Base-by-base conservation (phyloP, 192 early-diverging fungal species). In the Coemansia sp. region DNA sequence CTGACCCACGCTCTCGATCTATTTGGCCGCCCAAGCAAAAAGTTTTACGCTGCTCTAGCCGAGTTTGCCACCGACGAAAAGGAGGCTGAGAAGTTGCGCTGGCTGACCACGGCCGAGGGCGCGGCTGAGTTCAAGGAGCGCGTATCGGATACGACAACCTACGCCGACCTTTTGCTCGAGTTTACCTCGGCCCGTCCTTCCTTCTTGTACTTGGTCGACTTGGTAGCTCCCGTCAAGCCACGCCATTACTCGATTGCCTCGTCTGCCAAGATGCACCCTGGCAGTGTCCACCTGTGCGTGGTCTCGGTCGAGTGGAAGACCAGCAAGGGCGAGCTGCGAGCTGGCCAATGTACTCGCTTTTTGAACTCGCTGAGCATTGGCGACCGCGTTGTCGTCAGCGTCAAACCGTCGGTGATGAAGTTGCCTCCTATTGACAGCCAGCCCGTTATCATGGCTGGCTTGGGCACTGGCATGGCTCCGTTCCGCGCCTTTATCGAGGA, bases 201-300 rank as follows among this genome's bases (percentile, higher is more conserved):
- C 34, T 74, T 95, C 52, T 84, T 89, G 53, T 88, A 91, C 53
- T 84, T 98, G 36, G 84, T 94, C 3, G 80, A 78, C 46, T 75
- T 93, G 66, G 88, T 98, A 64, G 87, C 95, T 10, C 84, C 88
- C 34, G 95, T 97, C 87, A 98, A 97, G 80, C 95, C 97, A 49
- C 91, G 97, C 69, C 95, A 96, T 74, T 98, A 98, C 88, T 98
- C 97, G n/a, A 98, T 98, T 71, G 92, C 97, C 11, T 97, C 95
- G 12, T 91, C 93, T 7, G 89, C 90, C 75, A 91, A 87, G 76
- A 90, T 95, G 83, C 94, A 94, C 73, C 93, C 93, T 18, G 91
- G 91, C 80, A 88, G 87, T 62, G 95, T 98, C 12, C 96, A 98
- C 81, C 82, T 98, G 49, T 84, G 97, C 20, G 90, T 98, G 49